Conservation (phyloP, 2,329 filamentous ascomycete species). For the Aspergillus viridinutans region DNA sequence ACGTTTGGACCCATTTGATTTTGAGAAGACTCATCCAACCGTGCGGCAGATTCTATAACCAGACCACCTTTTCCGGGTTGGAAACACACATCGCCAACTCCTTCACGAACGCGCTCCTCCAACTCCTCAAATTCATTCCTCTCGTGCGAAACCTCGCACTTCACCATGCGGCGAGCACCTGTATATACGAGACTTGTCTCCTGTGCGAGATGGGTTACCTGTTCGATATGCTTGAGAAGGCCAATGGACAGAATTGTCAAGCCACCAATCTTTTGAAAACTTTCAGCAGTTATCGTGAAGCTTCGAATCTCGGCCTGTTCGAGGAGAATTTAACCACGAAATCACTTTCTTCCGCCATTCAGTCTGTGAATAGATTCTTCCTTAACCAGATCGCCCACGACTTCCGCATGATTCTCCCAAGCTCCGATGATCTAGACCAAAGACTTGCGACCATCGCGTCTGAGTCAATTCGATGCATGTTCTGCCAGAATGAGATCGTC, state of each 20-base stretch:
- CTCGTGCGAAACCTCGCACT: constrained; percentile 82
- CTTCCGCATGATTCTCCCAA: constrained; percentile 63
- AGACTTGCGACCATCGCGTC: constrained; percentile 46
- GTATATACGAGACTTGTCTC: constrained; percentile 76
- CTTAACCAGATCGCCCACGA: constrained; percentile 76
- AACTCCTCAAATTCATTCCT: constrained; percentile 87
- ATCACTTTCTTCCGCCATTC: constrained; percentile 75
- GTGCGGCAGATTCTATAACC: constrained; percentile 76
- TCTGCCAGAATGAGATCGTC: constrained; percentile 81
- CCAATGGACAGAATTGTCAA: constrained; percentile 88
- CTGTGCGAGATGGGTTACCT: constrained; percentile 93
- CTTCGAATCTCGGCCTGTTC: constrained; percentile 70
- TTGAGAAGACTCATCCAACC: not conserved
- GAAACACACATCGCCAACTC: constrained; percentile 97
- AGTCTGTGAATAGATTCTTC: constrained; percentile 80
- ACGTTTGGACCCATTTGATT: constrained; percentile 12
- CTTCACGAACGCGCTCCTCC: constrained; percentile 87
- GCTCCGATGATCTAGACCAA: constrained; percentile 65
- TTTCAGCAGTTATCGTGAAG: constrained; percentile 76
- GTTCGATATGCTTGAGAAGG: constrained; percentile 97
- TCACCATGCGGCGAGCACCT: constrained; percentile 81
- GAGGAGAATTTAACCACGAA: constrained; percentile 76
- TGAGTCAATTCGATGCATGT: constrained; percentile 70
- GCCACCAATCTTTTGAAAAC: constrained; percentile 92
- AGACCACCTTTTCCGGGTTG: constrained; percentile 82